Evolutionary conservation across 2,329 filamentous ascomycete species (phyloP).

Genomic region (Fonsecaea nubica): DNA sequence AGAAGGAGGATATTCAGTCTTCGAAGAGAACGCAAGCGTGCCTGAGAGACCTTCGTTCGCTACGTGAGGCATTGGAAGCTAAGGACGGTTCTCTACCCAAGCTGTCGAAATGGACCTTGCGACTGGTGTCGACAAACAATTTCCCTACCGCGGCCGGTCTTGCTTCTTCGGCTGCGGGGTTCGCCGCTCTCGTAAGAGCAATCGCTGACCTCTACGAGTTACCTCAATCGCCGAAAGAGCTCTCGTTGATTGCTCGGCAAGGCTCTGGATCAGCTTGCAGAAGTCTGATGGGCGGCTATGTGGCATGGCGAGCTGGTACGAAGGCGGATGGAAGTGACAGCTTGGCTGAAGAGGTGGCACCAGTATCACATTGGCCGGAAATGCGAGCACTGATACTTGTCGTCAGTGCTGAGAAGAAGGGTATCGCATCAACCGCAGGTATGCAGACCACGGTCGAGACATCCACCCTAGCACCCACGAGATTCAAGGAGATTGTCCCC

Average conservation of each 20-base stretch:
- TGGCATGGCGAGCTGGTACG: slow-evolving; percentile 86
- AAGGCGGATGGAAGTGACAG: slow-evolving; percentile 83
- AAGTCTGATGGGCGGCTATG: slow-evolving; percentile 85
- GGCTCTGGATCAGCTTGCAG: slow-evolving; percentile 95
- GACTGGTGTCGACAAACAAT: slow-evolving; percentile 95
- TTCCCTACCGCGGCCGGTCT: slow-evolving; percentile 97
- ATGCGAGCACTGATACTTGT: slow-evolving; percentile 95
- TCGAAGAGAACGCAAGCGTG: slow-evolving; percentile 93
- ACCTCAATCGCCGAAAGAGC: slow-evolving; percentile 77
- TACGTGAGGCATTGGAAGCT: slow-evolving; percentile 77
- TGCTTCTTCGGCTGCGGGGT: slow-evolving; percentile 61
- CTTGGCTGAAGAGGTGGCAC: slow-evolving; percentile 84
- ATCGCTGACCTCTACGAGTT: slow-evolving; percentile 92
- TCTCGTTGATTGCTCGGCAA: slow-evolving; percentile 88
- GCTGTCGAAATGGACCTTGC: slow-evolving; percentile 76
- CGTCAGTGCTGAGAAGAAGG: slow-evolving; percentile 92
- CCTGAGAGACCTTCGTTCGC: slow-evolving; percentile 80
- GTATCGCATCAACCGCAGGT: slow-evolving; percentile 86
- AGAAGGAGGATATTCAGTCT: slow-evolving; percentile 76
- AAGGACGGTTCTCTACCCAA: slow-evolving; percentile 77
- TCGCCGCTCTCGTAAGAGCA: slow-evolving; percentile 70
- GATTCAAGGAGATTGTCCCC: slow-evolving; percentile 79
- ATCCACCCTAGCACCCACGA: slow-evolving; percentile 81
- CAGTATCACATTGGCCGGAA: slow-evolving; percentile 88
- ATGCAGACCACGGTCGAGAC: slow-evolving; percentile 98